Base-by-base conservation (phyloP, 2,329 filamentous ascomycete genomes). In the Aspergillus japonicus region DNA sequence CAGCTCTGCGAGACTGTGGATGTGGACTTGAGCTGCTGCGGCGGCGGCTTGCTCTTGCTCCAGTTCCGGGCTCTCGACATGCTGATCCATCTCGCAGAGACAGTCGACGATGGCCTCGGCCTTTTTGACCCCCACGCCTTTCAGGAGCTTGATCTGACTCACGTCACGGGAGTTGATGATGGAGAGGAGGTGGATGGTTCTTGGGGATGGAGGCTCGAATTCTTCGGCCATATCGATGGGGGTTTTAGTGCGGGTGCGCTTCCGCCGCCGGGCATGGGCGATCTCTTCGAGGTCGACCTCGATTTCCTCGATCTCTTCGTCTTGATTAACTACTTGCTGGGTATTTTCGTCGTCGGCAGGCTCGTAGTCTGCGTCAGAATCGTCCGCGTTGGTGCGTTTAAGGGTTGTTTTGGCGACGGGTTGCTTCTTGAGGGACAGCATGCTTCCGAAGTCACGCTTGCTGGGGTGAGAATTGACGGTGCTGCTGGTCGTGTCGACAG, bases 21-120 rank as follows among this genome's bases (percentile, higher is more conserved):
- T 68, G 44, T 68, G 72, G n/a, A 73, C 69, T 33, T 69, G 71
- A 35, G 33, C 33, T 35, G 33, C 33, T 4, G 33, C 33, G 11
- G 31, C 31, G 7, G 31, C 31, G 3, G 67, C 59, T 33, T 69
- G 66, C 14, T 66, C 61, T 11, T 64, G 60, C 1, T 44, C 39
- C 4, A 8, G 12, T 14, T 19, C 39, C 10, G 57, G 62, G 35
- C 58, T 60, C 26, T 61, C 60, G 14, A 64, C 61, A 16, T 68
- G 56, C 31, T 74, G 69, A 49, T 76, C 77, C 72, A 77, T 75
- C 60, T 78, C 76, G 50, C 76, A 77, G 11, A 82, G 72, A 54
- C 77, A 79, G 61, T 81, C 75, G 23, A 81, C 76, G 55, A 82
- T 81, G 1, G 76, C 75, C 61, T 81, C 79, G 4, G 80, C 80